Percentiles rank a stretch among this genome's conserved stretches.
Evolutionary conservation across 2,329 filamentous ascomycete species (phyloP).

Genomic region (Sporothrix luriei): DNA sequence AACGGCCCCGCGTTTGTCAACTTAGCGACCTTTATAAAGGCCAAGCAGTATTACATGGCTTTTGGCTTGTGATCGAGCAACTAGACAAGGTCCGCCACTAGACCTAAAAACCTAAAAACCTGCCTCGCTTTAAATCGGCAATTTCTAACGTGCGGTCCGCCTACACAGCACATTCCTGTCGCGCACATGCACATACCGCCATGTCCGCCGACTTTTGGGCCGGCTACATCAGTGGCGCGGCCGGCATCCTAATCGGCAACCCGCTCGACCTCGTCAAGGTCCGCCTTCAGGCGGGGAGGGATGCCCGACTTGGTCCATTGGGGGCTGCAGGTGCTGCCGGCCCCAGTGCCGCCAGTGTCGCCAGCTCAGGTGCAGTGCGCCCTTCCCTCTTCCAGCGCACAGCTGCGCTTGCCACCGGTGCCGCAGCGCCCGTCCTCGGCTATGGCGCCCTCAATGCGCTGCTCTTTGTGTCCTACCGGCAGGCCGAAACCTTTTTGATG

Average conservation of each 20-base stretch:
- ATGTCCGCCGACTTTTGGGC: conserved; percentile 95
- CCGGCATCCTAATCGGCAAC: conserved; percentile 86
- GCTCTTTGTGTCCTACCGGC: conserved; percentile 88
- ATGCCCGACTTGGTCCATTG: conserved; percentile 31
- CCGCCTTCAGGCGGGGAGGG: conserved; percentile 69
- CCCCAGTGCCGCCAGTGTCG: too few relatives aligned
- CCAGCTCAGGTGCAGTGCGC: conserved; percentile 49
- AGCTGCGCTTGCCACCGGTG: conserved; percentile 58
- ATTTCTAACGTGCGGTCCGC: background rate
- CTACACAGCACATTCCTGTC: background rate
- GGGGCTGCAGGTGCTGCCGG: conserved; percentile 65
- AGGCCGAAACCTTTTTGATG: conserved; percentile 68
- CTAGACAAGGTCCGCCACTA: background rate
- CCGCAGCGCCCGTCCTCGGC: conserved; percentile 81
- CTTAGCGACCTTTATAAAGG: background rate
- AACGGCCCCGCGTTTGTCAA: background rate
- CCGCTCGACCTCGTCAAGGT: conserved; percentile 73
- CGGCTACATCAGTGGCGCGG: conserved; percentile 83
- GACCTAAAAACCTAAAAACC: conserved; percentile 21
- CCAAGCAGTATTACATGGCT: background rate
- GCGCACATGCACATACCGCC: background rate
- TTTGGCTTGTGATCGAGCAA: conserved; percentile 20
- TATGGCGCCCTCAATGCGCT: conserved; percentile 91
- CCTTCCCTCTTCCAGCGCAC: conserved; percentile 25
- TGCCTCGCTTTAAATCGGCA: conserved; percentile 1